phyloP scores from a whole-genome alignment of 768 basidiomycete genomes.

The Pulveroboletus frians region DNA sequence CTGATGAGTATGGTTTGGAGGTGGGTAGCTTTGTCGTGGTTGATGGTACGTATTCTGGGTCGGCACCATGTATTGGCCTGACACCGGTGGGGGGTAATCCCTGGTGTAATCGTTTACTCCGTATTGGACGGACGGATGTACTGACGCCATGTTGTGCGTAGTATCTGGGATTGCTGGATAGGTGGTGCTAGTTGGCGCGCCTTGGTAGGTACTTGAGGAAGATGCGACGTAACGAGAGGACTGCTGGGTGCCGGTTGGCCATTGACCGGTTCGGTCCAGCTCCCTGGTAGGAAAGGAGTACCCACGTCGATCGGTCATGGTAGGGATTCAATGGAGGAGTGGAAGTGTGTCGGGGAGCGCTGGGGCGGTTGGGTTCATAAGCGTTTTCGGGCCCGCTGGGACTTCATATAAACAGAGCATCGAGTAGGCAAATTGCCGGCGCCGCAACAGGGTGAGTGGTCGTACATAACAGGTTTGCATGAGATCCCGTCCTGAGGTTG shows the following conservation, averaged over 20 bases:
- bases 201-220: constrained; percentile 21
- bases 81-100: constrained; percentile 10
- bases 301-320: constrained; percentile 29
- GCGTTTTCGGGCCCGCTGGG: constrained; percentile 31
- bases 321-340: constrained; percentile 1
- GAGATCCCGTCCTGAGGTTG: constrained; percentile 27
- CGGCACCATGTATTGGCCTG: constrained; percentile 19
- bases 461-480: constrained; percentile 20
- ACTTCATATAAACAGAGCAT: constrained; percentile 23
- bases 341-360: constrained; percentile 5
- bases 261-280: constrained; percentile 19
- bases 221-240: constrained; percentile 22
- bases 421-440: constrained; percentile 29
- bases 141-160: constrained; percentile 18
- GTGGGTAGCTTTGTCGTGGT: constrained; percentile 24
- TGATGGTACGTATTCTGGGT: constrained; percentile 19
- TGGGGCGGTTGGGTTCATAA: constrained; percentile 28
- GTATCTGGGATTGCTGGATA: constrained; percentile 17
- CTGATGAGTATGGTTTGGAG: constrained; percentile 26
- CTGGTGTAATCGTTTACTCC: constrained; percentile 19
- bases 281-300: constrained; percentile 23
- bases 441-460: constrained; percentile 28
- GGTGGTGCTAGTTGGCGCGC: constrained; percentile 4
- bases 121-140: constrained; percentile 21
- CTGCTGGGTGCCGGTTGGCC: constrained; percentile 19